Percentiles rank a stretch among this genome's conserved stretches.
Conservation (phyloP, 83 land plant species). For the Diphasiastrum complanatum region DNA sequence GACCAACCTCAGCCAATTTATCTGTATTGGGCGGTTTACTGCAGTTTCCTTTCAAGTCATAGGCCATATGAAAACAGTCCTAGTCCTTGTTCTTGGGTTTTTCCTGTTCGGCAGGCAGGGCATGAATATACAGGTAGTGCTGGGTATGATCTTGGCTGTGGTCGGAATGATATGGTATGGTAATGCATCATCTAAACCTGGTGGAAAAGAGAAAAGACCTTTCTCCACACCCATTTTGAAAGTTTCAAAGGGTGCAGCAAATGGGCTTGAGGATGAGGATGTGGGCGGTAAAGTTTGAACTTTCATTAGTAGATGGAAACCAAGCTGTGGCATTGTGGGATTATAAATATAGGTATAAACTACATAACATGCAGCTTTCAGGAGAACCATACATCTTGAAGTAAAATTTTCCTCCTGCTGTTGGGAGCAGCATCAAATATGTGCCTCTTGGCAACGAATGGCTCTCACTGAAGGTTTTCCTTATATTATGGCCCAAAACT, state of each 20-base stretch:
- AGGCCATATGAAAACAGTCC: constrained; percentile 52
- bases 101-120: constrained; percentile 57
- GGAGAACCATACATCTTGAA: too few species aligned
- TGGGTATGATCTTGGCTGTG: constrained; percentile 52
- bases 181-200: constrained; percentile 58
- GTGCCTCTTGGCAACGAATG: too few species aligned
- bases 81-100: constrained; percentile 49
- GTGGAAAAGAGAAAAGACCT: constrained; percentile 44
- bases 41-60: constrained; percentile 59
- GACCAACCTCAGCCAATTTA: constrained; percentile 55
- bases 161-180: constrained; percentile 66
- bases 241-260: constrained; percentile 14
- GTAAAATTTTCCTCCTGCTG: too few species aligned
- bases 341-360: too few species aligned
- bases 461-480: too few species aligned
- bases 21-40: constrained; percentile 63
- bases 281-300: too few species aligned
- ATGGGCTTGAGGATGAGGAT: too few species aligned
- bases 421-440: too few species aligned
- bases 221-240: constrained; percentile 21
- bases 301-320: too few species aligned
- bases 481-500: too few species aligned
- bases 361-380: too few species aligned
- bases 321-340: too few species aligned
- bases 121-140: constrained; percentile 41